A percentile compares a stretch with the other conserved stretches of the same genome.
These are phyloP conservation scores for Chlamydomonas reinhardtii DNA, from an alignment of 163 green algal genomes.

Conservation along the genomic window DNA sequence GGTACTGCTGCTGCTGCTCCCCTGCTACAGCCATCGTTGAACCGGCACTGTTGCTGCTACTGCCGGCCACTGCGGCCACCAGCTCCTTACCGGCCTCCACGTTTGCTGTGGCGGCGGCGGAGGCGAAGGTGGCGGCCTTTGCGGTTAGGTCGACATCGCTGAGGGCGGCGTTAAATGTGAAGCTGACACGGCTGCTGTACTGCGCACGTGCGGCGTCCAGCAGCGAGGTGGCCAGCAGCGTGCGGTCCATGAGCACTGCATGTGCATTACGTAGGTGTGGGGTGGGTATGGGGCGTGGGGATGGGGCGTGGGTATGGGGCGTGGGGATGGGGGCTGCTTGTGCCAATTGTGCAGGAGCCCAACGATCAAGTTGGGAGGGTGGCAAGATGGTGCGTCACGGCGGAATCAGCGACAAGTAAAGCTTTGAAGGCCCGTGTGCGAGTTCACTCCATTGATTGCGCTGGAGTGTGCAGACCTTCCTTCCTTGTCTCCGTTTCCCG, in stretches of 20 bases:
- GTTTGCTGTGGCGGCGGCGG: neutral
- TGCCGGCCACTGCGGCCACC: neutral
- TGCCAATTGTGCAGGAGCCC: too few relatives aligned
- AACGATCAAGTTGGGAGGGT: too few relatives aligned
- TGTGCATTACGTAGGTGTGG: too few relatives aligned
- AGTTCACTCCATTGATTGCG: too few relatives aligned
- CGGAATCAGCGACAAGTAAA: too few relatives aligned
- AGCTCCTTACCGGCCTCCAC: neutral
- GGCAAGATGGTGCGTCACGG: too few relatives aligned
- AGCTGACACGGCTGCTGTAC: constrained; percentile 28
- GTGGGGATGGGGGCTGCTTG: too few relatives aligned
- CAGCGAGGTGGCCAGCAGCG: constrained; percentile 24
- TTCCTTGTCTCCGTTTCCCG: too few relatives aligned
- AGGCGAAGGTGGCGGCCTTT: neutral
- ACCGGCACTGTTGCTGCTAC: neutral
- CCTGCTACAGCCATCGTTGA: neutral
- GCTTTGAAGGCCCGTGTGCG: too few relatives aligned
- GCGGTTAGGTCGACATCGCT: neutral
- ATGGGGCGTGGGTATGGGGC: too few relatives aligned
- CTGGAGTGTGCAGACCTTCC: too few relatives aligned
- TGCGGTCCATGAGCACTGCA: constrained; percentile 42
- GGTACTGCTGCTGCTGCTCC: neutral
- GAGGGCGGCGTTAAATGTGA: neutral
- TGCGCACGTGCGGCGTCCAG: neutral
- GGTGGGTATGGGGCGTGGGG: too few relatives aligned